These are phyloP conservation scores for Xerophyta viscosa DNA, from an alignment of 106 monocot species.

Conservation along the genomic window DNA sequence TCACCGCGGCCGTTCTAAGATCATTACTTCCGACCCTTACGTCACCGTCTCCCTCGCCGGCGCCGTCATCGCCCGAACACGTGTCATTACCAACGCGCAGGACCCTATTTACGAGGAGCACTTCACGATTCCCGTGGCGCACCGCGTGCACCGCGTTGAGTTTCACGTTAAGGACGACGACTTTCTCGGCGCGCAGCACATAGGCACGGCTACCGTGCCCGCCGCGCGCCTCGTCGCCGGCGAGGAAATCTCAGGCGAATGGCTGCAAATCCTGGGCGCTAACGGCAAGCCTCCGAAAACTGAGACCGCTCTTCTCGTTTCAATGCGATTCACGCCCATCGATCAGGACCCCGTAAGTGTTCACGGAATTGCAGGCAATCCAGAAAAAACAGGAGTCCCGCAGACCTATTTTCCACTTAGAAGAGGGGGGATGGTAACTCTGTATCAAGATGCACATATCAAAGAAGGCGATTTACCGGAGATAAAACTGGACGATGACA, in stretches of 20 bases:
- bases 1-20: conserved; percentile 18
- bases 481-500: conserved; percentile 36
- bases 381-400: conserved; percentile 21
- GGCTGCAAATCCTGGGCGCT: conserved; percentile 36
- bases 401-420: conserved; percentile 44
- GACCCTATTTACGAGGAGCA: conserved; percentile 48
- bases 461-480: conserved; percentile 50
- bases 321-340: conserved; percentile 25
- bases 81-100: conserved; percentile 53
- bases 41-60: conserved; percentile 50
- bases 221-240: conserved; percentile 11
- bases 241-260: conserved; percentile 13
- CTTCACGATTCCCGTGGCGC: conserved; percentile 53
- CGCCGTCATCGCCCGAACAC: conserved; percentile 57
- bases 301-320: conserved; percentile 32
- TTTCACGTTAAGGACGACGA: conserved; percentile 69
- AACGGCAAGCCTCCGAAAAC: conserved; percentile 38
- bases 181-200: conserved; percentile 54
- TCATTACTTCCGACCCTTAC: conserved; percentile 71
- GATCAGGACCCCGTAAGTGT: conserved; percentile 14
- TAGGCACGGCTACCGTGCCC: conserved; percentile 43
- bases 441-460: conserved; percentile 69
- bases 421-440: conserved; percentile 42
- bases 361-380: conserved; percentile 33
- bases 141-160: conserved; percentile 24